Percentiles rank a stretch among this genome's conserved stretches.
phyloP scores from a whole-genome alignment of 1,284 basidiomycete species.

The Xerocomus amazonicus region DNA sequence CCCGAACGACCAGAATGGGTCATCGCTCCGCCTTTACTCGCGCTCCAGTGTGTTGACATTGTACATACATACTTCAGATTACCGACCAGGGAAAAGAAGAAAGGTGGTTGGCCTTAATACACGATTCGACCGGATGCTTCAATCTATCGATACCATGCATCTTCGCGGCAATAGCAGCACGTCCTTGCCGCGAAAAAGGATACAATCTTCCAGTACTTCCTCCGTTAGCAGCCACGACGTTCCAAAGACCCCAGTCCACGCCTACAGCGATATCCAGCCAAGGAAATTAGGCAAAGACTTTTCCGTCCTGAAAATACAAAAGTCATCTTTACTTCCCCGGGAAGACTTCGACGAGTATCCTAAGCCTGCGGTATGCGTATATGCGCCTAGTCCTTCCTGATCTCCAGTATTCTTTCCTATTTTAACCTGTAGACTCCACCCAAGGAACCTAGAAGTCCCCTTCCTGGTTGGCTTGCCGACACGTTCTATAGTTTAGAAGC shows the following conservation, averaged over 20 bases:
- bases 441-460: conserved; percentile 17
- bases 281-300: conserved; percentile 40
- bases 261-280: conserved; percentile 34
- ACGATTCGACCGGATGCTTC: conserved; percentile 63
- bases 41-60: conserved; percentile 3
- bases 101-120: conserved; percentile 52
- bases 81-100: conserved; percentile 39
- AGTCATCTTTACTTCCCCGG: conserved; percentile 10
- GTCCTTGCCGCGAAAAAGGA: conserved; percentile 27
- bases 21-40: neutral
- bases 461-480: conserved; percentile 47
- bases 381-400: conserved; percentile 25
- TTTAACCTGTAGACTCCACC: conserved; percentile 15
- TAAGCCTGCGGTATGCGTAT: conserved; percentile 32
- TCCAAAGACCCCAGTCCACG: conserved; percentile 43
- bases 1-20: conserved; percentile 18
- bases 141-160: conserved; percentile 46
- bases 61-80: conserved; percentile 10
- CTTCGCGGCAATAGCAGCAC: conserved; percentile 20
- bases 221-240: conserved; percentile 42
- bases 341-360: conserved; percentile 9
- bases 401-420: conserved; percentile 14
- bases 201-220: conserved; percentile 43
- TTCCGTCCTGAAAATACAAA: conserved; percentile 42
- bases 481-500: conserved; percentile 41